Evolutionary conservation across 2,329 filamentous ascomycete species (phyloP), one percentile per base, ranked within the genome.

Genomic region (Botrytis deweyae): DNA sequence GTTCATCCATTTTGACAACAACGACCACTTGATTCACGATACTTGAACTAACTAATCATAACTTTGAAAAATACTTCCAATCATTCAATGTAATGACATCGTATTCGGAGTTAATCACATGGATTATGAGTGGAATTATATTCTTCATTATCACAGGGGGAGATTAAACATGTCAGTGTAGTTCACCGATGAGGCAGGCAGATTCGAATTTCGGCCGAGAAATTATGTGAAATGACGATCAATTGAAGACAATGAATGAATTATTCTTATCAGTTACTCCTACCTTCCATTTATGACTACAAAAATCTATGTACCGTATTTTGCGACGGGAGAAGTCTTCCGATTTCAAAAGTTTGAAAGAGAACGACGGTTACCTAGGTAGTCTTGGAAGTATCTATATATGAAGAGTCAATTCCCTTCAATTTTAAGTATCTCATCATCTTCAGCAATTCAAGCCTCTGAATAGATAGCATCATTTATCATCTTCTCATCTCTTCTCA

Each of bases 221-320:
- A 20, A 25, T 14, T 18, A 29, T 66, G 63, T 66, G 63, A 25
- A 49, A 49, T 20, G n/a, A 49, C 36, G 20, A 25, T 22, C 22
- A 49, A 3, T 46, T 36, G 29, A 36, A 49, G 63, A 49, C 20
- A 38, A 36, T 55, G 16, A 16, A 20, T 52, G 46, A 29, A 40
- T 14, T 18, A 52, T 38, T 38, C 65, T 67, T 55, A 67, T 67
- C 36, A 40, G 8, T 55, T 55, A 12, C 16, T 67, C 9, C 4
- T 67, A 52, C 63, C 63, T 66, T 66, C 63, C 63, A 65, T 49
- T 49, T 66, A 20, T 22, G 42, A 66, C 29, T 10, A 25, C 10
- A 4, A 49, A 29, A 12, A 36, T 14, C 9, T 5, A 25, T 22
- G 25, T 14, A 14, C 25, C 16, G n/a, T 36, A 25, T 14, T 36